Percentiles rank a stretch among this genome's conserved stretches.
Conservation (phyloP, 2,329 filamentous ascomycete species). For the Fusarium torreyae region DNA sequence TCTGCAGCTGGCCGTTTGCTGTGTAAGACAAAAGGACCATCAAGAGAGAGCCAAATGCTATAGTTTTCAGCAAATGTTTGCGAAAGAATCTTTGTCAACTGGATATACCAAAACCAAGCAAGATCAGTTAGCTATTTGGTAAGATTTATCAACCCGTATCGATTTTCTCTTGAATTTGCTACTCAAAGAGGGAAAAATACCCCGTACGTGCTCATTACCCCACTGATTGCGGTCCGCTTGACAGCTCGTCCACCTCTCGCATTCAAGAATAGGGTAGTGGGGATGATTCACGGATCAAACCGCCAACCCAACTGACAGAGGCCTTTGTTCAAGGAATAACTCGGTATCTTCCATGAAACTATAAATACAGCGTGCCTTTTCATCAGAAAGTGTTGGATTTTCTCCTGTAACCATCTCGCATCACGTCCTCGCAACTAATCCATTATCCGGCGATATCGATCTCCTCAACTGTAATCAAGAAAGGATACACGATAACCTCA, state of each 20-base stretch:
- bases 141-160: not conserved
- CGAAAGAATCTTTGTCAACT: not conserved
- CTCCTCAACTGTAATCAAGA: not conserved
- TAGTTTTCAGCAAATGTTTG: not conserved
- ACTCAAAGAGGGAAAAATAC: constrained; percentile 2
- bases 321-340: not conserved
- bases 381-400: not conserved
- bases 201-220: constrained; percentile 22
- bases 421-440: not conserved
- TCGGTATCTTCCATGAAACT: not conserved
- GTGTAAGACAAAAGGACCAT: constrained; percentile 1
- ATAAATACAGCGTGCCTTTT: not conserved
- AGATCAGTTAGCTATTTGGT: not conserved
- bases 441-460: not conserved
- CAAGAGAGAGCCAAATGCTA: not conserved
- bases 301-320: constrained; percentile 1
- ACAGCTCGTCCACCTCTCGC: not conserved
- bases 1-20: constrained; percentile 7
- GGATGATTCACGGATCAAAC: constrained; percentile 27
- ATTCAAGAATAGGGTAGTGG: constrained; percentile 26
- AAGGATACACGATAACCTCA: not conserved
- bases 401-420: not conserved
- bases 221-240: constrained; percentile 20
- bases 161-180: not conserved
- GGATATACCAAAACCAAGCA: not conserved